These are phyloP conservation scores for Entomortierella lignicola DNA, from an alignment of 192 early-diverging fungal genomes.

Conservation along the genomic window DNA sequence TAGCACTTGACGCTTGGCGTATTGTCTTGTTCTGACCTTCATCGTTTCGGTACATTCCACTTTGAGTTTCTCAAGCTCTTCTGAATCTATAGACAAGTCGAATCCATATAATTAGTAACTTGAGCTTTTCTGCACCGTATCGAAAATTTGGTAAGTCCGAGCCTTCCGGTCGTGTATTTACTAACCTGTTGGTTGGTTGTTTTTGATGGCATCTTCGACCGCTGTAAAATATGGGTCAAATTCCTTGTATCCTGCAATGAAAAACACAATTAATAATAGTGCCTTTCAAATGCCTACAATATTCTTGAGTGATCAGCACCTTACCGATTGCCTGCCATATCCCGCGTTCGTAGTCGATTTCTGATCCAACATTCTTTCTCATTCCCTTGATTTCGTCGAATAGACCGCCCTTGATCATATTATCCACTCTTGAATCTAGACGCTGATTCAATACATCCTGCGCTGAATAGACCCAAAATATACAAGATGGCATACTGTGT, in stretches of 20 bases:
- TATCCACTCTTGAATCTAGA: conserved; percentile 85
- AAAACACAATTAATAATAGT: not conserved
- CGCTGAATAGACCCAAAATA: conserved; percentile 93
- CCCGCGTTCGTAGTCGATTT: conserved; percentile 69
- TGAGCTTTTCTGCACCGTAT: too few species aligned
- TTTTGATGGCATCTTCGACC: conserved; percentile 37
- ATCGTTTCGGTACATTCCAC: conserved; percentile 77
- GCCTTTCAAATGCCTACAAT: conserved; percentile 16
- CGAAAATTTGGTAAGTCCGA: too few species aligned
- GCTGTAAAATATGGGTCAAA: conserved; percentile 78
- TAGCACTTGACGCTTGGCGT: conserved; percentile 82
- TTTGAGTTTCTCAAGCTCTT: conserved; percentile 57
- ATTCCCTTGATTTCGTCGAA: conserved; percentile 68
- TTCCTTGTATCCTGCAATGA: conserved; percentile 85
- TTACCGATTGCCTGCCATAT: conserved; percentile 82
- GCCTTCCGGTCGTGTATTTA: too few species aligned
- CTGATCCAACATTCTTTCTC: conserved; percentile 61
- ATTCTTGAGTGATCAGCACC: too few species aligned
- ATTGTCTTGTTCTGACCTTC: conserved; percentile 89
- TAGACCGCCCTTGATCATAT: conserved; percentile 82
- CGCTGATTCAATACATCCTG: conserved; percentile 73
- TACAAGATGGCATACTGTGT: conserved; percentile 72
- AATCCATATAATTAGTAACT: too few species aligned
- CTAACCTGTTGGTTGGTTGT: conserved; percentile 24
- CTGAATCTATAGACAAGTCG: conserved; percentile 33